phyloP scores from a whole-genome alignment of 331 rosid genomes.

The Cucumis variabilis region DNA sequence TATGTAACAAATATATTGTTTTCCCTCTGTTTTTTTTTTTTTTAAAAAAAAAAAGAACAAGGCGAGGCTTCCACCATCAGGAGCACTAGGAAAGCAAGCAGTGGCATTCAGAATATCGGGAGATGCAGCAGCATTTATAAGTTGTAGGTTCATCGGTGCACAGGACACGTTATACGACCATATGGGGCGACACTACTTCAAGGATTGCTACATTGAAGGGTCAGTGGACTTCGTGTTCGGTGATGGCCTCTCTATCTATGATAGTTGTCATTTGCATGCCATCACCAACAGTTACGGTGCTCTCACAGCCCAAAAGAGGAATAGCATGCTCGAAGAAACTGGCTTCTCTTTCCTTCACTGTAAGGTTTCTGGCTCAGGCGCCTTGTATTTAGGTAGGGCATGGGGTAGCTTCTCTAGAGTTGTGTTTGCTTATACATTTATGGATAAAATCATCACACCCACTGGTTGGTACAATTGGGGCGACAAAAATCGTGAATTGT shows the following conservation, averaged over 20 bases:
- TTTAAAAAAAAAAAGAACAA: constrained; percentile 49
- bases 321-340: constrained; percentile 74
- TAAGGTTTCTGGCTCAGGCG: constrained; percentile 97
- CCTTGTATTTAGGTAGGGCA: constrained; percentile 93
- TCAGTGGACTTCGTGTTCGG: constrained; percentile 98
- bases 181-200: constrained; percentile 85
- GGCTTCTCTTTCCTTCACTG: constrained; percentile 96
- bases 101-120: constrained; percentile 94
- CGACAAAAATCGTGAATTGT: constrained; percentile 91
- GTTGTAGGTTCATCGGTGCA: constrained; percentile 87
- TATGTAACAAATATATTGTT: no score
- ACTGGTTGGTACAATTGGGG: constrained; percentile 99
- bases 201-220: constrained; percentile 93
- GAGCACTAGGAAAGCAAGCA: constrained; percentile 87
- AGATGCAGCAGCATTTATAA: constrained; percentile 78
- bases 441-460: constrained; percentile 97
- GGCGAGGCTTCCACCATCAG: constrained; percentile 74
- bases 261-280: constrained; percentile 93
- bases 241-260: constrained; percentile 76
- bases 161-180: constrained; percentile 96
- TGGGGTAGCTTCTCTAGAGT: constrained; percentile 98
- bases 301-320: constrained; percentile 88
- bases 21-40: no score
- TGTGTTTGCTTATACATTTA: constrained; percentile 80
- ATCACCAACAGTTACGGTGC: constrained; percentile 79